A percentile compares a stretch with the other conserved stretches of the same genome.
phyloP scores from a whole-genome alignment of 352 stramenopile species.

The Pythium oligandrum region DNA sequence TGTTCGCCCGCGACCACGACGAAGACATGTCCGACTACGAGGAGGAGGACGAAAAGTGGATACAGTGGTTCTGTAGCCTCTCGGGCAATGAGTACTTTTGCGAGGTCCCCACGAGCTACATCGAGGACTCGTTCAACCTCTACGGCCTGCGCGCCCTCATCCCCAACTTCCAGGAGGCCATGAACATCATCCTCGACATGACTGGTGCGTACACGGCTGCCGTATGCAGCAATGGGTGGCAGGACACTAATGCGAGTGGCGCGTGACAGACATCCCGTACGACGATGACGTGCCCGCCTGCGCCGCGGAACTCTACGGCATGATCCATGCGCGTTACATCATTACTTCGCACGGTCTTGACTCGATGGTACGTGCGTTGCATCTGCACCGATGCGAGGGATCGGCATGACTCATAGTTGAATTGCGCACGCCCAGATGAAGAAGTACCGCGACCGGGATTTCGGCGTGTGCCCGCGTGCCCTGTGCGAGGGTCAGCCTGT shows the following conservation, averaged over 20 bases:
- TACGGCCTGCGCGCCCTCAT: constrained; percentile 88
- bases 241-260: background rate
- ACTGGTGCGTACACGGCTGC: constrained; percentile 37
- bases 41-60: constrained; percentile 90
- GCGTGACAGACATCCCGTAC: constrained; percentile 77
- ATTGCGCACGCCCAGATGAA: constrained; percentile 45
- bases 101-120: constrained; percentile 90
- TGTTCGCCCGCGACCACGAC: constrained; percentile 2
- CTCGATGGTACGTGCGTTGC: constrained; percentile 55
- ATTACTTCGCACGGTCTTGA: constrained; percentile 86
- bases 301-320: constrained; percentile 84
- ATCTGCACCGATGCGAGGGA: too few relatives aligned
- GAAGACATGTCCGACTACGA: constrained; percentile 86
- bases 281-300: constrained; percentile 85
- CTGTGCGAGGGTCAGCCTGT: constrained; percentile 82
- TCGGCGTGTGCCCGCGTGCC: constrained; percentile 80
- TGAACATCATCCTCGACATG: constrained; percentile 92
- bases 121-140: constrained; percentile 93
- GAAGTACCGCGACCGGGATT: constrained; percentile 87
- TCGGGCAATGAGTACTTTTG: constrained; percentile 91
- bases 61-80: constrained; percentile 92
- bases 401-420: too few relatives aligned
- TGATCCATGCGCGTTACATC: constrained; percentile 89
- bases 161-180: constrained; percentile 86
- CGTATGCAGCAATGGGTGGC: too few relatives aligned